Percentiles rank a stretch among this genome's conserved stretches.
These are phyloP conservation scores for Wickerhamomyces mucosus DNA, from an alignment of 805 yeast species.

Conservation along the genomic window DNA sequence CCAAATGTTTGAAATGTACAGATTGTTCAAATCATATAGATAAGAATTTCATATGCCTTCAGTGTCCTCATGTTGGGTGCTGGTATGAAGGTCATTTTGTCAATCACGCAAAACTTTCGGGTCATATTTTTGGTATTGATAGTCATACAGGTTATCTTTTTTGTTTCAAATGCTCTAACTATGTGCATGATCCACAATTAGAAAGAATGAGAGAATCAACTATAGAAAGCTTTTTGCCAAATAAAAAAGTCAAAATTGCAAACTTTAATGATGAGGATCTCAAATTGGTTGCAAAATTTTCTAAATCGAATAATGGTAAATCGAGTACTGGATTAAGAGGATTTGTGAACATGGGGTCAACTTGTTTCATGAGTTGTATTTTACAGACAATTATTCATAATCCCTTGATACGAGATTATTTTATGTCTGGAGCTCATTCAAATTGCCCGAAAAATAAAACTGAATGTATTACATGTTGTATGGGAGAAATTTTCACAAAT, in stretches of 20 bases:
- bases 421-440: conserved; percentile 65
- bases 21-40: conserved; percentile 33
- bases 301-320: conserved; percentile 28
- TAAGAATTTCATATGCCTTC: conserved; percentile 53
- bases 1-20: conserved; percentile 39
- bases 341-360: conserved; percentile 88
- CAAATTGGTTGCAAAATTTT: conserved; percentile 22
- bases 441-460: conserved; percentile 35
- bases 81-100: conserved; percentile 38
- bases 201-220: conserved; percentile 28
- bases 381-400: conserved; percentile 85
- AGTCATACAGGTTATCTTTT: conserved; percentile 57
- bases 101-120: conserved; percentile 34
- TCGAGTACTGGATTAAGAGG: conserved; percentile 81
- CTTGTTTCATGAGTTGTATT: conserved; percentile 94
- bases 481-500: conserved; percentile 68
- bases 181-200: conserved; percentile 50
- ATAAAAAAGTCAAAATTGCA: not conserved
- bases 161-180: conserved; percentile 74
- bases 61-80: conserved; percentile 74
- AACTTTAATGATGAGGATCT: conserved; percentile 14
- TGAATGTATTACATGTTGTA: conserved; percentile 72
- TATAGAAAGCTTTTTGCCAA: not conserved
- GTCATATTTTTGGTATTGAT: conserved; percentile 60
- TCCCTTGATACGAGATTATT: conserved; percentile 73